phyloP scores from a whole-genome alignment of 2,329 filamentous ascomycete genomes.

The Trichoderma arundinaceum region DNA sequence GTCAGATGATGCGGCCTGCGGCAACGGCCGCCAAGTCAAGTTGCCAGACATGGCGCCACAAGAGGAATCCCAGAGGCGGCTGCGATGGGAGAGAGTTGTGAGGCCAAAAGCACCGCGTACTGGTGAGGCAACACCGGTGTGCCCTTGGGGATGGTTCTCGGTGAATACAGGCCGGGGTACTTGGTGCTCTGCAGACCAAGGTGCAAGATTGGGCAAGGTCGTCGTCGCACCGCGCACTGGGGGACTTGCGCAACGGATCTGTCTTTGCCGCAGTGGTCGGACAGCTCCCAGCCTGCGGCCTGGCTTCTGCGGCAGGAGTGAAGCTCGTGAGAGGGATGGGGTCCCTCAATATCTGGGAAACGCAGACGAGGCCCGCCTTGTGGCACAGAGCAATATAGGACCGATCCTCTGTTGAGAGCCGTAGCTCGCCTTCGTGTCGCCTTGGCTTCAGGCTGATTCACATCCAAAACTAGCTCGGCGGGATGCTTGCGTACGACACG shows the following conservation, averaged over 20 bases:
- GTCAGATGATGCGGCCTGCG: slow-evolving; percentile 47
- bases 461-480: slow-evolving; percentile 17
- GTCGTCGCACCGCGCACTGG: background rate
- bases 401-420: background rate
- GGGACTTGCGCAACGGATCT: slow-evolving; percentile 27
- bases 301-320: background rate
- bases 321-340: slow-evolving; percentile 16
- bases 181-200: slow-evolving; percentile 1
- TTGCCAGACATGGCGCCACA: slow-evolving; percentile 40
- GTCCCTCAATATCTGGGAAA: slow-evolving; percentile 16
- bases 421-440: slow-evolving; percentile 21
- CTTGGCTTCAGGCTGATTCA: slow-evolving; percentile 8
- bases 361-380: slow-evolving; percentile 10
- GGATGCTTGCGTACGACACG: slow-evolving; percentile 13
- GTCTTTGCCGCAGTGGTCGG: slow-evolving; percentile 2
- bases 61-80: background rate
- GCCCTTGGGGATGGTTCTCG: slow-evolving; percentile 21
- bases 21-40: slow-evolving; percentile 57
- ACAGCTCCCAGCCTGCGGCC: slow-evolving; percentile 13
- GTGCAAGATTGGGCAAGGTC: slow-evolving; percentile 10
- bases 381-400: slow-evolving; percentile 22
- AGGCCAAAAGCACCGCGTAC: slow-evolving; percentile 14
- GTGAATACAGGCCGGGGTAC: slow-evolving; percentile 31
- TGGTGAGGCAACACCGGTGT: slow-evolving; percentile 26
- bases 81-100: background rate